Evolutionary conservation across 257 asterid genomes (phyloP).

Genomic region (Penstemon eatonii): DNA sequence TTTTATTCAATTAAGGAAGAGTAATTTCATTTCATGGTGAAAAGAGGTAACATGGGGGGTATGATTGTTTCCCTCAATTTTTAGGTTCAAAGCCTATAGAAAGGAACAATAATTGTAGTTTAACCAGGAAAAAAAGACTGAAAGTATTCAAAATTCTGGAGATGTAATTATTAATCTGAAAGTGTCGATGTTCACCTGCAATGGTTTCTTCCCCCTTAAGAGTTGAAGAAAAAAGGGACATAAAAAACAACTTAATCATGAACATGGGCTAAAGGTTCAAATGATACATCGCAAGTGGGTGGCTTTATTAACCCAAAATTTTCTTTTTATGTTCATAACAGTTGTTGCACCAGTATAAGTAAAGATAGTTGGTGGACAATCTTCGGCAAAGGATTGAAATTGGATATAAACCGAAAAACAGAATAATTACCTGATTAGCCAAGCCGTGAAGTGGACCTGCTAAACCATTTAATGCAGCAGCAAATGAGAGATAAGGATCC

Average conservation of each 20-base stretch:
- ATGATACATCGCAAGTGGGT: not conserved
- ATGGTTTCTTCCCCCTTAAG: not conserved
- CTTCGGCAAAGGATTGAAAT: not conserved
- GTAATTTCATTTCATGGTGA: too few relatives aligned
- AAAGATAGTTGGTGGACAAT: not conserved
- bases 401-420: slow-evolving; percentile 5
- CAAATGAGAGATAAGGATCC: slow-evolving; percentile 97
- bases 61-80: too few relatives aligned
- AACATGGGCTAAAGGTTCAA: not conserved
- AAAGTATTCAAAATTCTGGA: not conserved
- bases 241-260: not conserved
- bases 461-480: slow-evolving; percentile 97
- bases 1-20: too few relatives aligned
- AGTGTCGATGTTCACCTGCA: not conserved
- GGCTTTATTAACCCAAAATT: not conserved
- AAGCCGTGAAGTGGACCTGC: slow-evolving; percentile 99
- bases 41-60: too few relatives aligned
- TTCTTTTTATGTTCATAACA: not conserved
- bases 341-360: too few relatives aligned
- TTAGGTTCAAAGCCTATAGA: too few relatives aligned
- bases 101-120: too few relatives aligned
- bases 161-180: not conserved
- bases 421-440: slow-evolving; percentile 86
- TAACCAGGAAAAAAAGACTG: too few relatives aligned
- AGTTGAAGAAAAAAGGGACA: too few relatives aligned